Conservation (phyloP, 2,329 filamentous ascomycete genomes). For the Metarhizium guizhouense region DNA sequence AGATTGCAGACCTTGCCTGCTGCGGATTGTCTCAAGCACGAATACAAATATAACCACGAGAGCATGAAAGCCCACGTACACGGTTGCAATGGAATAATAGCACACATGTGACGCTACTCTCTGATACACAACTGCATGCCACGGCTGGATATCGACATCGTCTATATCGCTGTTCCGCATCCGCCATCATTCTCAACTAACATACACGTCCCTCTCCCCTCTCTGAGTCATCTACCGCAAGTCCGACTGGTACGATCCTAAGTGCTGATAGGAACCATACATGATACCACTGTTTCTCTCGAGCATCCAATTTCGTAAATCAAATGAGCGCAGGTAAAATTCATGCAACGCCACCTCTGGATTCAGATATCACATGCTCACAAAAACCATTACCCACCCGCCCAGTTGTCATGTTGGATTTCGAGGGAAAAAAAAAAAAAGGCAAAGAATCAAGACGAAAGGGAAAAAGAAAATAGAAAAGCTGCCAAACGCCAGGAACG, state of each 20-base stretch:
- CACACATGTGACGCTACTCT: no score
- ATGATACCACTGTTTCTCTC: background rate
- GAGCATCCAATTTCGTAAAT: background rate
- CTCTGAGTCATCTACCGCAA: background rate
- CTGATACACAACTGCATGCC: no score
- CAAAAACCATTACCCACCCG: background rate
- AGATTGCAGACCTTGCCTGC: no score
- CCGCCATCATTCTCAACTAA: background rate
- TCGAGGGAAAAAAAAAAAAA: background rate
- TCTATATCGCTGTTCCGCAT: background rate
- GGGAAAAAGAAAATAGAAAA: background rate
- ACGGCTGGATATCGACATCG: background rate
- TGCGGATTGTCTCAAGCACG: no score
- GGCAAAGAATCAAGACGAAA: background rate
- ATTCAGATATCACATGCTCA: background rate
- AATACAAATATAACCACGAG: no score
- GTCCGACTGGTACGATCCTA: background rate
- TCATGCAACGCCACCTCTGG: background rate
- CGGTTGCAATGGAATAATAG: no score
- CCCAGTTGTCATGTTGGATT: background rate
- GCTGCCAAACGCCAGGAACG: slow-evolving; percentile 3
- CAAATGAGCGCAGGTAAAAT: background rate
- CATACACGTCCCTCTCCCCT: background rate
- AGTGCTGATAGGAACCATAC: background rate
- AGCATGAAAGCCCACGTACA: no score